Base-by-base conservation (phyloP, 192 early-diverging fungal species). In the Pilobolus umbonatus region DNA sequence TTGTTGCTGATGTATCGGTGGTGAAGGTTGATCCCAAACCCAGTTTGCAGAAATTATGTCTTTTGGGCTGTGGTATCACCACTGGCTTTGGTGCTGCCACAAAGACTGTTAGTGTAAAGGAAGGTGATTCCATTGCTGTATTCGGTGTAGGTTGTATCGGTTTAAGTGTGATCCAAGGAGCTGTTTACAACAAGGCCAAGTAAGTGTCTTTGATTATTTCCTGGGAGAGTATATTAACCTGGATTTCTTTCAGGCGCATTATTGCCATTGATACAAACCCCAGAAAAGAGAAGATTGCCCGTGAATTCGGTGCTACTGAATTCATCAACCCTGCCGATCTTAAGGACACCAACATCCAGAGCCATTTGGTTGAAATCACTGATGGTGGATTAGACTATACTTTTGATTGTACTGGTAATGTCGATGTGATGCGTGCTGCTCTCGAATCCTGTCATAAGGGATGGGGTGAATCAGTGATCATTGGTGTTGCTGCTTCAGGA, bases 101-200 rank as follows among this genome's bases (percentile, higher is more conserved):
- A 40, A 89, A 89, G 64, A 95, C 96, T 6, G 96, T 93, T 46
- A 92, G 95, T 73, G 89, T 96, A 8, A 86, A 87, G 32, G 73
- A 83, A 39, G 90, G 88, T 35, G 76, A 83, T 15, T 71, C 75
- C 0, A 77, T 69, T 10, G 96, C 93, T 26, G 87, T 98, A 57
- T 98, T 98, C 80, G 96, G 96, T 46, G 77, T 95, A 56, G 96
- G 96, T 17, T 91, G 91, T 35, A 93, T 98, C 39, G 96, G 96
- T 19, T 74, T 98, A 56, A 84, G 86, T 38, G 94, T 90, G 44
- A 79, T 92, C 43, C 92, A 95, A 72, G 96, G 95, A 40, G 87
- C 89, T 5, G 81, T 75, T 24, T 49, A 54, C 34, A 72, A 66
- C 50, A 50, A 57, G 25, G 70, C 70, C 28, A 59, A 47, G 70